Conservation (phyloP, 2,329 filamentous ascomycete species). For the Beauveria sp. region DNA sequence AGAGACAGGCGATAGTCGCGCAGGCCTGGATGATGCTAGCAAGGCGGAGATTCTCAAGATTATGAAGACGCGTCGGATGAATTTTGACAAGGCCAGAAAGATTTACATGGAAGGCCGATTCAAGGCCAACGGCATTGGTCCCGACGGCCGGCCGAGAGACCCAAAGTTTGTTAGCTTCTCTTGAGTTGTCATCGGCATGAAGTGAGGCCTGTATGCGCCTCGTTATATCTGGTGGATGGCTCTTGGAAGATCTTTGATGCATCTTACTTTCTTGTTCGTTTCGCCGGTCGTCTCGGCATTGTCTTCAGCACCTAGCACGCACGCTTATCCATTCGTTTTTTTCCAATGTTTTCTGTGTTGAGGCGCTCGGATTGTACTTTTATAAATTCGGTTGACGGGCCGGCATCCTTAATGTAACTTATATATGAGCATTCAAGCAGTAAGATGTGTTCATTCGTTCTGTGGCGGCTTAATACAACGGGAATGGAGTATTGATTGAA, state of each 20-base stretch:
- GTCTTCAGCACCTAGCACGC: slow-evolving; percentile 1
- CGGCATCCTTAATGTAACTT: too few relatives aligned
- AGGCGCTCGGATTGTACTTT: not conserved
- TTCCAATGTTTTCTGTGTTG: not conserved
- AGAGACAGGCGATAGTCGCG: slow-evolving; percentile 66
- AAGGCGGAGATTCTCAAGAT: slow-evolving; percentile 81
- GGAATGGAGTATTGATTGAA: too few relatives aligned
- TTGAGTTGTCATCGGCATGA: slow-evolving; percentile 16
- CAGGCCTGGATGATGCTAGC: slow-evolving; percentile 70
- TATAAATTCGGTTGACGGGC: not conserved
- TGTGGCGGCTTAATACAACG: too few relatives aligned
- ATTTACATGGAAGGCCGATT: slow-evolving; percentile 82
- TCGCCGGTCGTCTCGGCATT: slow-evolving; percentile 8
- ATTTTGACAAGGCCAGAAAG: slow-evolving; percentile 85
- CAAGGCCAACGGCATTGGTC: slow-evolving; percentile 77
- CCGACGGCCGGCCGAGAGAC: slow-evolving; percentile 81
- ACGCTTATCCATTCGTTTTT: not conserved
- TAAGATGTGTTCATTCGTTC: too few relatives aligned
- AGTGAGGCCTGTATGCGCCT: not conserved
- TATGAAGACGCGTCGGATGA: slow-evolving; percentile 77
- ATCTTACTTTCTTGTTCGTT: slow-evolving; percentile 11
- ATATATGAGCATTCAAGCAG: too few relatives aligned
- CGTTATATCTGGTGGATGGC: not conserved
- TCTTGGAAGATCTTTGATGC: not conserved
- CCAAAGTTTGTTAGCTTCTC: slow-evolving; percentile 92